Conservation (phyloP, 441 rosid genomes). For the Kokia cookei region DNA sequence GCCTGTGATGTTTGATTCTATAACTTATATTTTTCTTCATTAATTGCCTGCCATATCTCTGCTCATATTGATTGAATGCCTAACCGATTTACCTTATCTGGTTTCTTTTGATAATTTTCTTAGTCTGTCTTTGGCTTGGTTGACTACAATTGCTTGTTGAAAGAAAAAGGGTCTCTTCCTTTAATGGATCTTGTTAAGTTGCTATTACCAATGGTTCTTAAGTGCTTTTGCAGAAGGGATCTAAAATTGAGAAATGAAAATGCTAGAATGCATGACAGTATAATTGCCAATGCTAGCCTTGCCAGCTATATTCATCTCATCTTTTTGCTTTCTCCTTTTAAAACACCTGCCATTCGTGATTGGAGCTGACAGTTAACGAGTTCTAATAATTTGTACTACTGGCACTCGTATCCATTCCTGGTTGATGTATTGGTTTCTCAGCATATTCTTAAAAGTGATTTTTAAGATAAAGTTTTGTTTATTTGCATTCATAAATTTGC, state of each 20-base stretch:
- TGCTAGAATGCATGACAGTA: neutral
- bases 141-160: neutral
- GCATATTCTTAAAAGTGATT: neutral
- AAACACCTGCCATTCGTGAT: neutral
- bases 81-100: neutral
- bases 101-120: neutral
- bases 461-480: too few species aligned
- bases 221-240: neutral
- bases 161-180: neutral
- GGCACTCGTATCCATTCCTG: neutral
- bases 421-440: neutral
- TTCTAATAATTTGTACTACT: neutral
- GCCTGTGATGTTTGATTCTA: neutral
- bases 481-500: too few species aligned
- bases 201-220: neutral
- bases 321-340: neutral
- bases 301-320: neutral
- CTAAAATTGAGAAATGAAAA: neutral
- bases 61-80: neutral
- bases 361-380: neutral
- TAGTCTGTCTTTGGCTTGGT: neutral
- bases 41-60: neutral
- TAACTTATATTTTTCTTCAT: neutral
- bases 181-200: neutral
- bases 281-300: neutral